Base-by-base conservation (phyloP, 495 filamentous ascomycete genomes). In the Acidomyces sp. region DNA sequence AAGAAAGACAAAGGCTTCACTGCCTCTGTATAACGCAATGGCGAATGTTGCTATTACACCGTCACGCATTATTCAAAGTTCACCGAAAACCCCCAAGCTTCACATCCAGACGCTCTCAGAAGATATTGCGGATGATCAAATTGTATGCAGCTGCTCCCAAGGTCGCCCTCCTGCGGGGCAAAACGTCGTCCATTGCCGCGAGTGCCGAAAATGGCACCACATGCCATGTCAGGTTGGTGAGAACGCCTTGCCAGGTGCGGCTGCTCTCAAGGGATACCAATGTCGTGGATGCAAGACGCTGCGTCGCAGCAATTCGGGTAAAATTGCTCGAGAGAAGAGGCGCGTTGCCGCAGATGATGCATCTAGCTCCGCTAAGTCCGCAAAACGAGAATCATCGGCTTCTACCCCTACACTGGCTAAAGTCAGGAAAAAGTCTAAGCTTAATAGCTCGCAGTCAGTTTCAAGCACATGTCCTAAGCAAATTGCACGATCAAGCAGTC, bases 161-260 rank as follows among this genome's bases (percentile, higher is more conserved):
- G 18, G 39, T 19, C 28, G 27, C 3, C 28, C 18, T 2, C 6
- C 3, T 15, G 26, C 22, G 11, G 39, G 29, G 2, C 39, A 42
- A 2, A 33, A 4, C 10, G 26, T 33, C 5, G 15, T 42, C 4
- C 12, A 23, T 16, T 42, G 39, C 39, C 33, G 26, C 12, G 26
- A 9, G 6, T 42, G 39, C 39, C 15, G 26, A 4, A 23, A 21
- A 7, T 42, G 27, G 28, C 28, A 17, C 9, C 39, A 42, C 30
- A 7, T 24, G 2, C 33, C 33, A n/a, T 42, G 39, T 31, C 33
- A 33, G 39, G 9, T 42, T 9, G 39, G 39, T 4, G 39, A 42
- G 3, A 20, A 42, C 13, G 11, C 18, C 15, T n/a, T 42, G 28
- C 22, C 10, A 20, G 2, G 4, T 2, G 22, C 10, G 2, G 30